Evolutionary conservation across 306 rosid species (phyloP).

Genomic region (Medicago arabica): DNA sequence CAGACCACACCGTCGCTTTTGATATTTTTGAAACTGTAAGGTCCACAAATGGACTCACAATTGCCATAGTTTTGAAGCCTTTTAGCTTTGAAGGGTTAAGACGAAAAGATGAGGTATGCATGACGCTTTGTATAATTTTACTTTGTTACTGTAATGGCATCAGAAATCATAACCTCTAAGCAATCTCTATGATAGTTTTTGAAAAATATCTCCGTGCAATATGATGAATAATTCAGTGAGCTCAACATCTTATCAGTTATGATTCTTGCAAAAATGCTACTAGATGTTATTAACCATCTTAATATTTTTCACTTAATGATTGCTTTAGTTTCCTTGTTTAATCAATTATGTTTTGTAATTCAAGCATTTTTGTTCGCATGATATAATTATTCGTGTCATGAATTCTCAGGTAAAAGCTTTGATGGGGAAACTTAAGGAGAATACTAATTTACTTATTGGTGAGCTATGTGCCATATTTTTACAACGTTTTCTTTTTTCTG

Average conservation of each 20-base stretch:
- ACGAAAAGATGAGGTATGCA: constrained; percentile 84
- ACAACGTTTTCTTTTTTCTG: constrained; percentile 11
- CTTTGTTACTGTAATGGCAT: background rate
- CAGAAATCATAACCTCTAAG: constrained; percentile 16
- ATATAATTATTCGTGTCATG: constrained; percentile 29
- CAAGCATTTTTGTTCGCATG: constrained; percentile 14
- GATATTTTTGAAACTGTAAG: constrained; percentile 70
- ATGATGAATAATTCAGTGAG: constrained; percentile 31
- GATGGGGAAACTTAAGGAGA: constrained; percentile 67
- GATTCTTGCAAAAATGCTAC: constrained; percentile 1
- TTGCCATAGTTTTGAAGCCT: constrained; percentile 80
- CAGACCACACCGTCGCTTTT: constrained; percentile 63
- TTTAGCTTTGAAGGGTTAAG: constrained; percentile 92
- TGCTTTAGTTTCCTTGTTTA: constrained; percentile 27
- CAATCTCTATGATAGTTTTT: constrained; percentile 15
- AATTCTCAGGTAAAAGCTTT: constrained; percentile 72
- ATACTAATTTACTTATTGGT: constrained; percentile 80
- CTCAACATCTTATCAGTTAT: constrained; percentile 13
- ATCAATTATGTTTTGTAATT: constrained; percentile 30
- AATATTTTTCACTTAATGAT: constrained; percentile 1
- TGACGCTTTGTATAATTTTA: constrained; percentile 20
- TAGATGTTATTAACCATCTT: constrained; percentile 8
- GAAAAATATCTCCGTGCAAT: constrained; percentile 19
- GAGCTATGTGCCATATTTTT: constrained; percentile 50
- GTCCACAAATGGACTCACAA: constrained; percentile 71